Evolutionary conservation across 257 asterid genomes (phyloP).

Genomic region (Lycium ferocissimum): DNA sequence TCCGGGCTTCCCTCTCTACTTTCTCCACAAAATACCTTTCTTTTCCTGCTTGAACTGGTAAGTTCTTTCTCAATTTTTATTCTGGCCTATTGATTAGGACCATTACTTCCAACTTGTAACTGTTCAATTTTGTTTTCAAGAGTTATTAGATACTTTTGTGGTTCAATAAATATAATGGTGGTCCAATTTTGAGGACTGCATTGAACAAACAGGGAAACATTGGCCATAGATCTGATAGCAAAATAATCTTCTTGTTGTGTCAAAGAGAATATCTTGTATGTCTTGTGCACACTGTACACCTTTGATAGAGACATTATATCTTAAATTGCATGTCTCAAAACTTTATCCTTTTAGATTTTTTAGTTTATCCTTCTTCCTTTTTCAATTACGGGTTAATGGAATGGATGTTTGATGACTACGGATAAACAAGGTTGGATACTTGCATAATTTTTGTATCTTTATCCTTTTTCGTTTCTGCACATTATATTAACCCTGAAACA

Average conservation of each 20-base stretch:
- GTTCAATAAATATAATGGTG: constrained; percentile 25
- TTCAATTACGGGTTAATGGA: not conserved
- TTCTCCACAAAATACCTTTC: too few species aligned
- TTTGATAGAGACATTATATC: not conserved
- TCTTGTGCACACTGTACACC: not conserved
- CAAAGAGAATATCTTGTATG: not conserved
- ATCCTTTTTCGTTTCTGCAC: too few species aligned
- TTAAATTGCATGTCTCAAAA: not conserved
- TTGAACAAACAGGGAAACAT: not conserved
- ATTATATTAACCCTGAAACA: too few species aligned
- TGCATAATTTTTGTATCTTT: too few species aligned
- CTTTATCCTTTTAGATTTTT: not conserved
- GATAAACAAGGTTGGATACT: too few species aligned
- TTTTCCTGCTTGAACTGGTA: too few species aligned
- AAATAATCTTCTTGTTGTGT: constrained; percentile 21
- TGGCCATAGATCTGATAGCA: constrained; percentile 8
- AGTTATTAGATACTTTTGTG: constrained; percentile 33
- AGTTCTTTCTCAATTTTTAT: constrained; percentile 23
- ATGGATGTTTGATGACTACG: not conserved
- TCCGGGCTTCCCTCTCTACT: too few species aligned
- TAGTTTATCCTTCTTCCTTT: not conserved
- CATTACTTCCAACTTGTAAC: constrained; percentile 42
- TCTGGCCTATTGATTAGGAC: constrained; percentile 47
- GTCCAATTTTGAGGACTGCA: constrained; percentile 23
- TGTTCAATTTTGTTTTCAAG: constrained; percentile 31